Evolutionary conservation across 176 grass and related monocot species (phyloP).

Genomic region (Hsuehochloa calcarea): DNA sequence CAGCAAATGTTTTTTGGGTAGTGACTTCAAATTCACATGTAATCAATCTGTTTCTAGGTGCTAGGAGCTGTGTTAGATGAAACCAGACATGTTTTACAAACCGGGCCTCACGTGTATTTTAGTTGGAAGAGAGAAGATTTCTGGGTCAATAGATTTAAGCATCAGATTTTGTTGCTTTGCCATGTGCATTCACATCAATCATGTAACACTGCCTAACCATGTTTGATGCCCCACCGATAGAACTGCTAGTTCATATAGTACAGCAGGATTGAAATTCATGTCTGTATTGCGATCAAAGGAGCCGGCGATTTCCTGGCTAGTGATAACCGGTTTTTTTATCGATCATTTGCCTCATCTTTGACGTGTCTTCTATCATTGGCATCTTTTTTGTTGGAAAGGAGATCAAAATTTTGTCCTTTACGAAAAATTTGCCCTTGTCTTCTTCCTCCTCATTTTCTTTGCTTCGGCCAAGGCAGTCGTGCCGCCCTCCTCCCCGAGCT

Average conservation of each 20-base stretch:
- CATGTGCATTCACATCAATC: conserved; percentile 12
- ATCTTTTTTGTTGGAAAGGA: no score
- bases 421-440: no score
- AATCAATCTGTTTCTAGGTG: not conserved
- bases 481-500: no score
- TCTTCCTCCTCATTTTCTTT: no score
- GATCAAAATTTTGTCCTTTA: no score
- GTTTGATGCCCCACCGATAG: not conserved
- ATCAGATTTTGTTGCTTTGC: not conserved
- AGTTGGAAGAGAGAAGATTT: not conserved
- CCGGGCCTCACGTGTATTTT: not conserved
- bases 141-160: not conserved
- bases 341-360: no score
- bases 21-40: not conserved
- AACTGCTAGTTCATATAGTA: not conserved
- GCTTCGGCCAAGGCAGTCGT: no score
- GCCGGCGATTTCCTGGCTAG: not conserved
- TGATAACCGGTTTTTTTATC: not conserved
- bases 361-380: no score
- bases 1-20: not conserved
- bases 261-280: not conserved
- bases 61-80: not conserved
- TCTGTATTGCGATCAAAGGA: not conserved
- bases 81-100: not conserved
- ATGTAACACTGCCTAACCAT: not conserved